Base-by-base conservation (phyloP, 495 filamentous ascomycete species). In the Aspergillus panamensis region DNA sequence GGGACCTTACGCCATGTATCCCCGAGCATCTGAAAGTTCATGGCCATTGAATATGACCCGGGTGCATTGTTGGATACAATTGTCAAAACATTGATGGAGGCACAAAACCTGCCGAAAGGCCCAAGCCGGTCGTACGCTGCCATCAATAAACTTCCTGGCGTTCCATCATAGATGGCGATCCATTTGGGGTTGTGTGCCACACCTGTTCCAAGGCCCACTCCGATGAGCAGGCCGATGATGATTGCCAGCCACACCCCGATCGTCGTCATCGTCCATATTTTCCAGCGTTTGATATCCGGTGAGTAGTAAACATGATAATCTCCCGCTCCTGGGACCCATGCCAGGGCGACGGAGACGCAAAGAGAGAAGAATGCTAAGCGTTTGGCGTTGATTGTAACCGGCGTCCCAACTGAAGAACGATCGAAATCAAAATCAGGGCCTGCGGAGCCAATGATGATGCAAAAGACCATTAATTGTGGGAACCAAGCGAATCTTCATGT, bases 11-110 rank as follows among this genome's bases (percentile, higher is more conserved):
- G 79, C 49, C 85, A 87, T 53, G 74, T 73, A 12, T 77, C 73
- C 0, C 82, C 84, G 7, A 94, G 69, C 51, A 91, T 82, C 65
- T 93, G 90, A 55, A 92, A 79, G 29, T 86, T 85, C 56, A 94
- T 83, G 1, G 83, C 82, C 57, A 92, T 84, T 25, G 85, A 84
- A 67, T 91, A 92, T 0, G 82, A 82, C 0, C 86, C 84, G 0
- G 87, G 81, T 9, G 90, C 80, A 51, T 85, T 84, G 67, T 89
- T 91, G 2, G 85, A 79, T 17, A 91, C 82, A 29, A 89, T 71
- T 0, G 87, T 86, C 9, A 92, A 65, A 0, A 87, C 84, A 31
- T 88, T 80, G 30, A 92, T 67, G 13, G 89, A 82, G 4, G 81
- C 80, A 62, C 85, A 88, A 71, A 91, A 84, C 61, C 82, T 85